Conservation (phyloP, 78 protist species). For the Dictyostelium firmibasis region DNA sequence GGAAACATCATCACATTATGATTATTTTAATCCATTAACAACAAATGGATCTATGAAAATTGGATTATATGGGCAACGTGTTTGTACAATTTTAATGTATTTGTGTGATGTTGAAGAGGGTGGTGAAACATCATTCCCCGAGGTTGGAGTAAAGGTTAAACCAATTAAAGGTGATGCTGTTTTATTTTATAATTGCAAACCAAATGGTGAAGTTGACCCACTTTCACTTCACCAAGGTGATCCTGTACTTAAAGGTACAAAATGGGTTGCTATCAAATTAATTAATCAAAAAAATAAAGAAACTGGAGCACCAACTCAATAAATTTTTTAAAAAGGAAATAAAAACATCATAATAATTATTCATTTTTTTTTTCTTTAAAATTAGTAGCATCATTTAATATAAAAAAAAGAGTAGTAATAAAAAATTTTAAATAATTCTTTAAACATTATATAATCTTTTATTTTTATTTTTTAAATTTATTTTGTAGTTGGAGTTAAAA, state of each 20-base stretch:
- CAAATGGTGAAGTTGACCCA: constrained; percentile 79
- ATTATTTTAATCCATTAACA: constrained; percentile 74
- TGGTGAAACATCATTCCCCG: constrained; percentile 79
- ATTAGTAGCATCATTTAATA: not conserved
- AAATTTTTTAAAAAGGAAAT: not conserved
- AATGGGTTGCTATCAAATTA: constrained; percentile 71
- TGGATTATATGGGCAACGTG: constrained; percentile 75
- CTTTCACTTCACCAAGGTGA: constrained; percentile 74
- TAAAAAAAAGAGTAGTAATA: not conserved
- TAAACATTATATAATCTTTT: not conserved
- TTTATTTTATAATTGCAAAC: constrained; percentile 77
- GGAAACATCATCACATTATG: constrained; percentile 71
- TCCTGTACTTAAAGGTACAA: constrained; percentile 71
- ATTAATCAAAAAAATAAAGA: constrained; percentile 40
- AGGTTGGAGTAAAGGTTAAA: constrained; percentile 45
- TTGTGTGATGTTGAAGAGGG: constrained; percentile 72
- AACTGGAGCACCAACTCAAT: not conserved
- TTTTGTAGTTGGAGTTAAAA: not conserved
- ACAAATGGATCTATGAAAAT: constrained; percentile 80
- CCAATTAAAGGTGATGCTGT: constrained; percentile 78
- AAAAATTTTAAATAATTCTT: not conserved
- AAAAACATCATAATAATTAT: no score
- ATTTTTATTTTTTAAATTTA: not conserved
- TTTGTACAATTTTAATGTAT: constrained; percentile 77
- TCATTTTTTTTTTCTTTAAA: not conserved